Evolutionary conservation across 768 basidiomycete genomes (phyloP).

Genomic region (Tylopilus rubrobrunneus): DNA sequence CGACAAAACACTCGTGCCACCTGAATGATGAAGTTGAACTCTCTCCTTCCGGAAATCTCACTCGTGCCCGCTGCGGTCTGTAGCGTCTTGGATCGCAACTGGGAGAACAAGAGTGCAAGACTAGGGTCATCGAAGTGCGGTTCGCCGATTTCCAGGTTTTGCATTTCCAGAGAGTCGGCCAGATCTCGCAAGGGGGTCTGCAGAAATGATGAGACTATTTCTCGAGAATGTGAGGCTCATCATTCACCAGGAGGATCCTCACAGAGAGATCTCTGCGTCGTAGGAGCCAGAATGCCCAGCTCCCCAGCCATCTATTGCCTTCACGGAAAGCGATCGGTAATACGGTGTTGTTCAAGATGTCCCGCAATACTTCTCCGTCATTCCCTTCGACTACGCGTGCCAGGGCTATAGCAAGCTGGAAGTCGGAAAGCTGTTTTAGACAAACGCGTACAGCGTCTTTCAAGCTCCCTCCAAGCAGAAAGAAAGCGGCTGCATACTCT

Average conservation of each 20-base stretch:
- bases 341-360: conserved; percentile 69
- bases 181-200: conserved; percentile 79
- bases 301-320: conserved; percentile 90
- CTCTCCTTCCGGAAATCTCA: conserved; percentile 81
- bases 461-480: conserved; percentile 82
- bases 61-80: conserved; percentile 92
- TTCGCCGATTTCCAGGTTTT: conserved; percentile 66
- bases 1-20: conserved; percentile 90
- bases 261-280: conserved; percentile 84
- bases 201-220: not conserved
- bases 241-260: conserved; percentile 78
- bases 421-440: conserved; percentile 80
- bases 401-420: conserved; percentile 85
- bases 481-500: conserved; percentile 99
- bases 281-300: conserved; percentile 97
- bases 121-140: conserved; percentile 94
- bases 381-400: conserved; percentile 83
- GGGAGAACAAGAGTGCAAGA: conserved; percentile 84
- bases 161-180: conserved; percentile 51
- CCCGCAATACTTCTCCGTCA: conserved; percentile 70
- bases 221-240: not conserved
- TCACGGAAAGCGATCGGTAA: conserved; percentile 80
- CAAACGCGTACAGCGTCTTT: conserved; percentile 93
- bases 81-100: conserved; percentile 84
- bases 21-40: conserved; percentile 95